Base-by-base conservation (phyloP, 1,284 basidiomycete species). In the Trichosporon coremiiforme region DNA sequence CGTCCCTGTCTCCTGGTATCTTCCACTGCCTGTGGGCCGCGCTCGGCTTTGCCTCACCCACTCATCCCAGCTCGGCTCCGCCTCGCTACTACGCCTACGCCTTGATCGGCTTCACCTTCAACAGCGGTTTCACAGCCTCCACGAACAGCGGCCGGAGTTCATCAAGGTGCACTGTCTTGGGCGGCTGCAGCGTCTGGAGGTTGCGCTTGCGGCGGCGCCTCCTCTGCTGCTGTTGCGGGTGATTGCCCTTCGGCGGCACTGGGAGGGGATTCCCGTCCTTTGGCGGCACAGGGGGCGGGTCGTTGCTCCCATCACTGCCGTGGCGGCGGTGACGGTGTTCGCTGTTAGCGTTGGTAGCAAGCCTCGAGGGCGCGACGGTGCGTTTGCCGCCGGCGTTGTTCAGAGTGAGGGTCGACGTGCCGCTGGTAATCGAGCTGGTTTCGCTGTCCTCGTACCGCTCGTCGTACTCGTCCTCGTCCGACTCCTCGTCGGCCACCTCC, bases 141-240 rank as follows among this genome's bases (percentile, higher is more conserved):
- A 91, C 88, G 80, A 97, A 97, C 31, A 98, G 77, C 0, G 94
- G 93, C 41, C 95, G 85, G 29, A 98, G 80, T 71, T 89, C 87
- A 25, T 91, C 90, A 69, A 97, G 88, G 75, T 90, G 87, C 69
- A 86, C 85, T 66, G 98, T 85, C 70, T 92, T 89, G 0, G 96
- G 96, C 65, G 90, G 88, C 73, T 89, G 87, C 53, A 92, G 83
- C 55, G 86, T 80, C 1, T 85, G 81, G 60, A 83, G 20, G 15
- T 20, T 10, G 8, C 47, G 65, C 53, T 68, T 71, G 29, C 62
- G 62, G 47, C 71, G 66, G 66, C 33, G 20, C 31, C 69, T 45
- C 25, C 53, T 38, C 31, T 47, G 65, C 62, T 82, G 83, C 67
- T 83, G 66, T 0, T 29, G 85, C 80, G 53, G 35, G 4, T 45